A percentile compares a stretch with the other conserved stretches of the same genome.
Evolutionary conservation across 192 early-diverging fungal genomes (phyloP).

Genomic region (Coemansia interrupta): DNA sequence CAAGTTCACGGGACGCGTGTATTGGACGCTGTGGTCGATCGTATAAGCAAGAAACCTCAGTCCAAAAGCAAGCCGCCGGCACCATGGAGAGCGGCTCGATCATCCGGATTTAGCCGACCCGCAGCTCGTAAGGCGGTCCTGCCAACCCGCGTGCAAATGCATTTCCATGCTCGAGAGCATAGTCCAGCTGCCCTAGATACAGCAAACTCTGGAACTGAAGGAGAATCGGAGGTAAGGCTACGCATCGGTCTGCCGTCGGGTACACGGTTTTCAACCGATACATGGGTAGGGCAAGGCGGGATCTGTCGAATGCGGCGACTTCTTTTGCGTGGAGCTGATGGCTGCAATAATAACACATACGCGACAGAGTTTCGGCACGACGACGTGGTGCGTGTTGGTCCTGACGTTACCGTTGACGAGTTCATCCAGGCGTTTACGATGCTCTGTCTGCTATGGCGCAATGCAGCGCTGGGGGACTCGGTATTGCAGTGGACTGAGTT

Average conservation of each 20-base stretch:
- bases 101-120: neutral
- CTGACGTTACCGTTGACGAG: conserved; percentile 22
- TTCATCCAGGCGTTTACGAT: conserved; percentile 36
- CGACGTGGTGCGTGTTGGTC: conserved; percentile 33
- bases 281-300: conserved; percentile 44
- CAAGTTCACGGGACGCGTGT: neutral
- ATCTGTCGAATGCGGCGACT: conserved; percentile 20
- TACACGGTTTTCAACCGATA: conserved; percentile 25
- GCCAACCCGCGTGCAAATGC: conserved; percentile 4
- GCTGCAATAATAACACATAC: neutral
- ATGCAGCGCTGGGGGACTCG: neutral
- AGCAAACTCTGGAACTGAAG: too few relatives aligned
- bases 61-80: neutral
- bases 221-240: neutral
- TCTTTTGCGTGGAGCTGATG: neutral
- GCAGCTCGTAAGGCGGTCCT: neutral
- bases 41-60: conserved; percentile 7
- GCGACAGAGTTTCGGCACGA: conserved; percentile 13
- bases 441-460: conserved; percentile 39
- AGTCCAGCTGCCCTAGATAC: too few relatives aligned
- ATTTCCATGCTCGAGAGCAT: neutral
- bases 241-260: conserved; percentile 23
- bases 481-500: conserved; percentile 40
- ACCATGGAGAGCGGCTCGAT: neutral
- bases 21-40: conserved; percentile 21